These are phyloP conservation scores for Sechiopsis laciniata DNA, from an alignment of 306 rosid species.

Conservation along the genomic window DNA sequence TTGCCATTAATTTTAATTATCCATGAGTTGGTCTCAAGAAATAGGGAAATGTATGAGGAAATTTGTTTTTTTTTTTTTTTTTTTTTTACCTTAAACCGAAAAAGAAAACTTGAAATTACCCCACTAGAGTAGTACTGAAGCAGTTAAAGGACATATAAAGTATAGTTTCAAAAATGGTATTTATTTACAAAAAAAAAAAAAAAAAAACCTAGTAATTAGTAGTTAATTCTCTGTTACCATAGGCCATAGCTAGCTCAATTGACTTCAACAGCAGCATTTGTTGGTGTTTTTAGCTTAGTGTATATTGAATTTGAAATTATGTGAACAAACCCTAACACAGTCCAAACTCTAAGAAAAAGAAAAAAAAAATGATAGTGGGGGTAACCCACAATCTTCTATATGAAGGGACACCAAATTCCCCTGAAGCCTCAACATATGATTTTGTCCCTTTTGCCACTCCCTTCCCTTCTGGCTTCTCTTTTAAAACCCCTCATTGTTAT, in stretches of 20 bases:
- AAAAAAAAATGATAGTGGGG: neutral
- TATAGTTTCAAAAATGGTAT: neutral
- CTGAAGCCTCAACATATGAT: conserved; percentile 2
- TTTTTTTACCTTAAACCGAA: no score
- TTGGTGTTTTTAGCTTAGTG: neutral
- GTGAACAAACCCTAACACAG: conserved; percentile 11
- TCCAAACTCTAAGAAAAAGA: neutral
- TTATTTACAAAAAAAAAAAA: neutral
- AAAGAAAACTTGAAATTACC: no score
- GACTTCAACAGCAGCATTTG: neutral
- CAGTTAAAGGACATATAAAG: no score
- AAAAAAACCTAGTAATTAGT: neutral
- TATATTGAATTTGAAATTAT: neutral
- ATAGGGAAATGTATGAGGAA: no score
- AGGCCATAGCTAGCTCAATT: neutral
- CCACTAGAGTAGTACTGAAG: no score
- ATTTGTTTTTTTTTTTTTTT: no score
- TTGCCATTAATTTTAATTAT: no score
- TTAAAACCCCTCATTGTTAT: no score
- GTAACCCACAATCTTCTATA: conserved; percentile 10
- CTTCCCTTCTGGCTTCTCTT: neutral
- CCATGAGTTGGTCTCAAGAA: no score
- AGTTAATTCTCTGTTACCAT: conserved; percentile 1
- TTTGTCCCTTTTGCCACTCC: conserved; percentile 13
- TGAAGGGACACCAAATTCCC: conserved; percentile 24